Evolutionary conservation across 139 green algal genomes (phyloP).

Genomic region (Chlorella sp.): DNA sequence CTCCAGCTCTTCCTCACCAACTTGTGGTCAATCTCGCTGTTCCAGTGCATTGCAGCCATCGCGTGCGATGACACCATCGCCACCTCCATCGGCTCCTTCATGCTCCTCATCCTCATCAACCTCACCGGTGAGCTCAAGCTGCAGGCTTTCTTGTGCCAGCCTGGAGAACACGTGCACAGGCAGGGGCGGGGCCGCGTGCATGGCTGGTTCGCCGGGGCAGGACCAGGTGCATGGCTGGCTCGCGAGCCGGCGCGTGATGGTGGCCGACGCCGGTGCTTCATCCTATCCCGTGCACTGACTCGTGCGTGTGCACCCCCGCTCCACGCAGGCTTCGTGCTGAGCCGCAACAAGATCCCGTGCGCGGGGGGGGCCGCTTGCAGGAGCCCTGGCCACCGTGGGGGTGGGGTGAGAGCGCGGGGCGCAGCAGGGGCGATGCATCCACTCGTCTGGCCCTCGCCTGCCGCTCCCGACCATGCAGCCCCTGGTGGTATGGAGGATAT

Average conservation of each 20-base stretch:
- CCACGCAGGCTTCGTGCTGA: conserved; percentile 17
- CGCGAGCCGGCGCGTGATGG: too few species aligned
- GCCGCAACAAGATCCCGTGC: conserved; percentile 13
- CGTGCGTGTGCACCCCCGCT: too few species aligned
- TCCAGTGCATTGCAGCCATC: conserved; percentile 37
- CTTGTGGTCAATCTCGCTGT: conserved; percentile 16
- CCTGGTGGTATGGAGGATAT: not conserved
- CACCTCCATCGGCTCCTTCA: conserved; percentile 26
- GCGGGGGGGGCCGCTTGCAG: not conserved
- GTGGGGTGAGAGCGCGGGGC: not conserved
- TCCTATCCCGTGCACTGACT: too few species aligned
- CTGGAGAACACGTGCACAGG: not conserved
- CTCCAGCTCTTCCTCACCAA: conserved; percentile 18
- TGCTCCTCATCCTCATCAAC: conserved; percentile 45
- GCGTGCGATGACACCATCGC: conserved; percentile 33
- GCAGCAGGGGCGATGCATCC: too few species aligned
- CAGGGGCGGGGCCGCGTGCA: not conserved
- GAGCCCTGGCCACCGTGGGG: too few species aligned
- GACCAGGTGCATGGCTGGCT: too few species aligned
- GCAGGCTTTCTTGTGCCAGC: too few species aligned
- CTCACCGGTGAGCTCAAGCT: conserved; percentile 4
- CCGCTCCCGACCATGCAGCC: too few species aligned
- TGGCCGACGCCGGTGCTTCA: too few species aligned
- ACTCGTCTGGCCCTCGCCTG: too few species aligned
- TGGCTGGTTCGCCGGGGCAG: too few species aligned